Evolutionary conservation across 2,329 filamentous ascomycete genomes (phyloP).

Genomic region (Xylaria sp.): DNA sequence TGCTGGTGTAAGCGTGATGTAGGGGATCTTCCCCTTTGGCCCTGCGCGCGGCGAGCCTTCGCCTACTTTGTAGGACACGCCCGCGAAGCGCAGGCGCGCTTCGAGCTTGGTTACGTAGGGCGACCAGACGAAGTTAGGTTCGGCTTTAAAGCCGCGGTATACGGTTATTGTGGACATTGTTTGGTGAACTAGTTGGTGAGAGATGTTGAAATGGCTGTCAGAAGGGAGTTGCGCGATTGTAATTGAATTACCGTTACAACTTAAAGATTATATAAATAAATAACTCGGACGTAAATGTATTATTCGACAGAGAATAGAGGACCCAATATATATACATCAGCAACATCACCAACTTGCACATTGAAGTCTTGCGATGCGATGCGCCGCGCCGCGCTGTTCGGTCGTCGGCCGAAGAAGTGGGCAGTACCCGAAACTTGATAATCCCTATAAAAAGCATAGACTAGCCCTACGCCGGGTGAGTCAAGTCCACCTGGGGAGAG

Average conservation of each 20-base stretch:
- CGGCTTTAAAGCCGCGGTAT: conserved; percentile 60
- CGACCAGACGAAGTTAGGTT: conserved; percentile 64
- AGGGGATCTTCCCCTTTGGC: conserved; percentile 71
- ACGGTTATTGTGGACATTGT: conserved; percentile 52
- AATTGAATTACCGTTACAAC: neutral
- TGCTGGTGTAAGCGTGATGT: conserved; percentile 51
- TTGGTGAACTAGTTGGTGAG: neutral
- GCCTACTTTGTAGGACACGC: conserved; percentile 58
- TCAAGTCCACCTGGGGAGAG: conserved; percentile 4
- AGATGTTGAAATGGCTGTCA: neutral
- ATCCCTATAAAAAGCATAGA: conserved; percentile 2
- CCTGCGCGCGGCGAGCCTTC: conserved; percentile 58
- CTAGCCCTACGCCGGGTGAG: neutral
- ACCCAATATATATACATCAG: neutral
- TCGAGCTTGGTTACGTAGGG: conserved; percentile 73
- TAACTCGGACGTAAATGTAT: too few relatives aligned
- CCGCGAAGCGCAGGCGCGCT: conserved; percentile 66
- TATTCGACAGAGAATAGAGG: too few relatives aligned
- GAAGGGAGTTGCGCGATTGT: neutral
- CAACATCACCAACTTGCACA: neutral
- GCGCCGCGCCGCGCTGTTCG: neutral
- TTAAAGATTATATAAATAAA: too few relatives aligned
- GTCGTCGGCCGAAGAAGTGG: conserved; percentile 3
- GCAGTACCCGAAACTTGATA: neutral
- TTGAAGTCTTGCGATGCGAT: neutral